Evolutionary conservation across 192 early-diverging fungal species (phyloP), one percentile per base, ranked within the genome.

Genomic region (Podila minutissima): DNA sequence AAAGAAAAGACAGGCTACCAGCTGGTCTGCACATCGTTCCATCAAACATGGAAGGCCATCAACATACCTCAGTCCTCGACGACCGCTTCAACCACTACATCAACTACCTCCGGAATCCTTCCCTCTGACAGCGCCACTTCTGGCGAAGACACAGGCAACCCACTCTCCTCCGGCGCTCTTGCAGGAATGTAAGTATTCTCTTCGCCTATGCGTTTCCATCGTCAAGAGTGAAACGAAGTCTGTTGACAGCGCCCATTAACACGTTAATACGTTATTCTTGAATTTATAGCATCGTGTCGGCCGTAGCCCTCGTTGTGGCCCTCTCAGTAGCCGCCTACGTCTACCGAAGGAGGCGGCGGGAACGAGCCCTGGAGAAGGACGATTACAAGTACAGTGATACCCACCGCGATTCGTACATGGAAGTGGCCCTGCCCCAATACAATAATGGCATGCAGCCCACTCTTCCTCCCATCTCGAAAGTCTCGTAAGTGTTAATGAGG

Each of bases 321-420:
- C 35, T 81, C 5, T 64, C 71, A 12, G 77, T 81, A 6, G 77
- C 77, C 26, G 77, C 4, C 2, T 81, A 81, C 55, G 77, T 81
- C 24, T 73, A 57, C 13, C n/a, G 55, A 11, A 60, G 67, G 26
- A 60, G 77, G 57, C 62, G 58, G 61, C 49, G 77, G 13, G 77
- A 81, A 3, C n/a, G 62, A 9, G 46, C 13, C 7, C 50, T n/a
- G 11, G 28, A 64, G 0, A 51, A 5, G 31, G 26, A 66, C 22
- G 71, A 69, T 11, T 81, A 69, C 62, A 81, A 81, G 58, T 81
- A 69, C 35, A 59, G 64, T 20, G 67, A 59, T 26, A 38, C 60
- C 20, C 64, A 60, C n/a, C 67, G 66, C 46, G 70, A 72, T 22
- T 69, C 71, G 11, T 81, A 73, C 33, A 67, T 65, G 55, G 77